Conservation (phyloP, 1,139 yeast species). For the Geotrichum histeridarum region DNA sequence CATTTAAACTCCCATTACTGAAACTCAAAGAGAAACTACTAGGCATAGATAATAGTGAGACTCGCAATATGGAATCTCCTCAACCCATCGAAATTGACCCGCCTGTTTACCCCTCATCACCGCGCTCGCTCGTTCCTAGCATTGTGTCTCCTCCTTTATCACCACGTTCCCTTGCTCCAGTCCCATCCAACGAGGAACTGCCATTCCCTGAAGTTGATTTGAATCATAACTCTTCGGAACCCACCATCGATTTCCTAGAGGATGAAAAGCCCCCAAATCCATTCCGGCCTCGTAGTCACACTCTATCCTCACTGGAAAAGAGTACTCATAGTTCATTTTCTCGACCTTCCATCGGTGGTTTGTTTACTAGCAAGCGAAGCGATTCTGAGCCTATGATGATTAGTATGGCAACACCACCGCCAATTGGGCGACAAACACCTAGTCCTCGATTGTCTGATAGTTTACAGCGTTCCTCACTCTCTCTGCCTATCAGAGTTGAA, state of each 20-base stretch:
- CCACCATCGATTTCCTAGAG: background rate
- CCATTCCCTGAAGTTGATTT: constrained; percentile 5
- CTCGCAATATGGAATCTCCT: constrained; percentile 5
- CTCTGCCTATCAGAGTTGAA: constrained; percentile 34
- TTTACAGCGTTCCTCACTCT: background rate
- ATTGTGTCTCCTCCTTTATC: constrained; percentile 11
- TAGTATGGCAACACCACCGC: background rate
- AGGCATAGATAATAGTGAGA: constrained; percentile 15
- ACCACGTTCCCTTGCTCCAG: constrained; percentile 18
- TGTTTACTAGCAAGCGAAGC: constrained; percentile 13
- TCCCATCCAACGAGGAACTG: background rate
- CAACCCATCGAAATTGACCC: background rate
- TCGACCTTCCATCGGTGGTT: constrained; percentile 9
- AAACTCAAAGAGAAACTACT: constrained; percentile 21
- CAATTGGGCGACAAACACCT: background rate
- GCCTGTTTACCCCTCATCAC: background rate
- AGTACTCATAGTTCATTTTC: constrained; percentile 12
- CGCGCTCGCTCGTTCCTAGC: constrained; percentile 2
- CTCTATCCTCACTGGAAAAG: constrained; percentile 25
- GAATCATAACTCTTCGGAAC: background rate
- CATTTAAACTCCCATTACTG: constrained; percentile 21
- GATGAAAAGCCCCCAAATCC: background rate
- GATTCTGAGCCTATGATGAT: constrained; percentile 15
- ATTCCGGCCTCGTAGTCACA: constrained; percentile 25
- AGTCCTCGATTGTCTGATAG: constrained; percentile 5